phyloP scores from a whole-genome alignment of 2,329 filamentous ascomycete genomes.

The Fusarium sp. region DNA sequence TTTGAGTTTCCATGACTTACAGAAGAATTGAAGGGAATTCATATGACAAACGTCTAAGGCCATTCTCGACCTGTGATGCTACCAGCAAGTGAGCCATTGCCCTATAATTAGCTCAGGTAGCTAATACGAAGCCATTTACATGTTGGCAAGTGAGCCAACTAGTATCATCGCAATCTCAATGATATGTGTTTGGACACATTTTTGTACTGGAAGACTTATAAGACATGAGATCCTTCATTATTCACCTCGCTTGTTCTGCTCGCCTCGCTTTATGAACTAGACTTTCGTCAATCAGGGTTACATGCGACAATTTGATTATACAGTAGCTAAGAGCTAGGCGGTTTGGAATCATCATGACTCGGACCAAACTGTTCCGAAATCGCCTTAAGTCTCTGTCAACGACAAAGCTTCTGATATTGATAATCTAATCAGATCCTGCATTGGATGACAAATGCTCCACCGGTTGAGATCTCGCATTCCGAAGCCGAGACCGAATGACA shows the following conservation, averaged over 20 bases:
- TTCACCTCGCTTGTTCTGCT: background rate
- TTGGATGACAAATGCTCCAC: constrained; percentile 36
- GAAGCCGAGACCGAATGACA: constrained; percentile 28
- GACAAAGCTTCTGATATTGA: background rate
- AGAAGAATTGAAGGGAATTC: background rate
- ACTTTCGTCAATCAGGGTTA: background rate
- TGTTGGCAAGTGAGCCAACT: too few relatives aligned
- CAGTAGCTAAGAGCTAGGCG: background rate
- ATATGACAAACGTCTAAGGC: too few relatives aligned
- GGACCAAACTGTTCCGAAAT: constrained; percentile 8
- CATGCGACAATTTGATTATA: background rate
- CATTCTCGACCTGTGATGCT: too few relatives aligned
- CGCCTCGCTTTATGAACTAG: background rate
- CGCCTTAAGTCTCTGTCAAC: constrained; percentile 1
- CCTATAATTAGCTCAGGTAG: too few relatives aligned
- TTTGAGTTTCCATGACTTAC: too few relatives aligned
- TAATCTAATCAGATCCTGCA: constrained; percentile 41
- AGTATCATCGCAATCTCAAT: too few relatives aligned
- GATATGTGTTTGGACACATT: too few relatives aligned
- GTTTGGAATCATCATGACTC: constrained; percentile 10
- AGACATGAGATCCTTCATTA: too few relatives aligned
- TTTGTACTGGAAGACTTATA: too few relatives aligned
- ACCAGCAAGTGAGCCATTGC: too few relatives aligned
- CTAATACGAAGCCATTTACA: too few relatives aligned
- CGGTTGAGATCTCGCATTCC: constrained; percentile 25